Percentiles rank a stretch among this genome's conserved stretches.
Evolutionary conservation across 306 rosid genomes (phyloP).

Genomic region (Castanea crenata): DNA sequence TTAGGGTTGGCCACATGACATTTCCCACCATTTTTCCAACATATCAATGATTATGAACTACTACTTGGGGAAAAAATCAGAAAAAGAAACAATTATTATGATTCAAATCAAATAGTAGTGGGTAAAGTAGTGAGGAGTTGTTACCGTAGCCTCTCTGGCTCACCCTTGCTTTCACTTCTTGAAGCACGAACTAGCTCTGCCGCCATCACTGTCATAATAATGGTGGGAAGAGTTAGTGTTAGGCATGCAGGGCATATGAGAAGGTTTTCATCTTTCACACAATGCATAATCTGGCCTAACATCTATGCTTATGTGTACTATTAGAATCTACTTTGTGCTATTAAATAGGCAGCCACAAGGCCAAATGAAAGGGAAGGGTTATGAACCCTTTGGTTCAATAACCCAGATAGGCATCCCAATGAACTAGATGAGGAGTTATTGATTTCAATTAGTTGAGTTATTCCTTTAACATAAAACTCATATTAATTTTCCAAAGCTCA

Average conservation of each 20-base stretch:
- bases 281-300: slow-evolving; percentile 5
- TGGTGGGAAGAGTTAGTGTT: slow-evolving; percentile 15
- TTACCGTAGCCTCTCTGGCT: slow-evolving; percentile 84
- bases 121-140: slow-evolving; percentile 23
- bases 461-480: neutral
- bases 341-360: neutral
- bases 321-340: neutral
- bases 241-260: neutral
- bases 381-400: slow-evolving; percentile 1
- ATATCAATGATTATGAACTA: no score
- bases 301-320: neutral
- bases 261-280: neutral
- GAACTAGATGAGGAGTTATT: neutral
- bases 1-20: no score
- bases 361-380: neutral
- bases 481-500: neutral
- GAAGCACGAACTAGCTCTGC: slow-evolving; percentile 82
- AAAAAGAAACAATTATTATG: neutral
- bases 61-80: neutral
- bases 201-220: slow-evolving; percentile 72
- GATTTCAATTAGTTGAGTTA: neutral
- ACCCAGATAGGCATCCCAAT: neutral
- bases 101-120: slow-evolving; percentile 5
- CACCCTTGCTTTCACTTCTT: slow-evolving; percentile 52
- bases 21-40: no score